Base-by-base conservation (phyloP, 78 protist genomes). In the Tieghemostelium lacteum region DNA sequence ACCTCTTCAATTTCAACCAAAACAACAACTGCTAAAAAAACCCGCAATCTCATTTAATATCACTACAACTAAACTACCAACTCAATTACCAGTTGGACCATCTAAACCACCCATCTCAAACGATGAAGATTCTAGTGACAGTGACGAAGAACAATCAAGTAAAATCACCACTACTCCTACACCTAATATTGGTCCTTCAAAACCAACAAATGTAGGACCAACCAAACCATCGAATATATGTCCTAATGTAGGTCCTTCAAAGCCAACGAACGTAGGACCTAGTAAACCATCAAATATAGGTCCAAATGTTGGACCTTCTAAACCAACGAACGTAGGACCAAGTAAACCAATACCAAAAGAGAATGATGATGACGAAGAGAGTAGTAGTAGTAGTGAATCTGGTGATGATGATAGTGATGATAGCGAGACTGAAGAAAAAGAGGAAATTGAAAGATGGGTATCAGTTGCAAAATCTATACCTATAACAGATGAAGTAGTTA, bases 401-500 rank as follows among this genome's bases (percentile, higher is more conserved):
- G 60, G 45, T 28, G 75, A 65, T 77, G 16, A 31, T 22, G 73
- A 64, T 26, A 26, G 39, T 24, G 60, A 49, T 69, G 62, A 52
- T 22, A 55, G 65, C 55, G 65, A 24, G 20, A 73, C 65, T 55
- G 76, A 67, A 24, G 76, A 67, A 55, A 80, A 80, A 55, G 88
- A 80, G 67, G 70, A 64, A 28, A 39, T 80, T 64, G 57, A 80
- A 26, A 80, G 76, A 66, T 80, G 88, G 88, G 5, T 36, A 40
- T 10, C 24, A 67, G 52, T 80, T 22, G 75, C 69, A 24, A 36
- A 12, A 57, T 67, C 88, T 29, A 36, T 93, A 39, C 95, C 95
- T 33, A 85, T 85, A 1, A 34, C 92, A 17, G 74, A 76, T 69
- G 87, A 74, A 33, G 87, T 67, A 22, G 66, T 37, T 39, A 73